Evolutionary conservation across 164 flowering plant genomes (phyloP).

Genomic region (Aristolochia contorta): DNA sequence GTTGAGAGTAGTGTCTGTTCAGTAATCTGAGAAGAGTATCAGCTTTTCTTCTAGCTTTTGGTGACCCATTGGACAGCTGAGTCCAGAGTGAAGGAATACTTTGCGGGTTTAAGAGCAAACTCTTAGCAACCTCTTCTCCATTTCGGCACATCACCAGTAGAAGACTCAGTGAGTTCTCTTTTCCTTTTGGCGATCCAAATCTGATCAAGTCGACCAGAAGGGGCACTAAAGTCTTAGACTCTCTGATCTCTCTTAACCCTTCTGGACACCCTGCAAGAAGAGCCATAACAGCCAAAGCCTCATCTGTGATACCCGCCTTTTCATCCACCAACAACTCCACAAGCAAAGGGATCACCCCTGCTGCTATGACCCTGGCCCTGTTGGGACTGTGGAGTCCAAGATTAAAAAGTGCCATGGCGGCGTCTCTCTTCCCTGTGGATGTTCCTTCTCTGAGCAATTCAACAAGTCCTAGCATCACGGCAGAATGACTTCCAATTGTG

Average conservation of each 20-base stretch:
- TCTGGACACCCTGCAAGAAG: constrained; percentile 34
- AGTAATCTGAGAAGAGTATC: constrained; percentile 62
- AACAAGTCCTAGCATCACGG: constrained; percentile 50
- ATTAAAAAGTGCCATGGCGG: constrained; percentile 60
- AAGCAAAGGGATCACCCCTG: constrained; percentile 59
- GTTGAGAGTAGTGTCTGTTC: constrained; percentile 43
- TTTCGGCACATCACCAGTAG: constrained; percentile 60
- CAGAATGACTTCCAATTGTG: constrained; percentile 43
- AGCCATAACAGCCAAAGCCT: constrained; percentile 47
- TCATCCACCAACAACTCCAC: constrained; percentile 45
- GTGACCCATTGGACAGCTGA: constrained; percentile 42
- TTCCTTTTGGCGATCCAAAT: constrained; percentile 62
- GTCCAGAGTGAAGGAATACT: constrained; percentile 54
- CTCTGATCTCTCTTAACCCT: constrained; percentile 45
- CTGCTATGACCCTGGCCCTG: constrained; percentile 28
- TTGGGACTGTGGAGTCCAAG: constrained; percentile 42
- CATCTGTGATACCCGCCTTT: constrained; percentile 63
- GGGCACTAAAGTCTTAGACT: constrained; percentile 31
- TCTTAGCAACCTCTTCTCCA: constrained; percentile 45
- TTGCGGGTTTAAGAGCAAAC: constrained; percentile 40
- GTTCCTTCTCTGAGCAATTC: constrained; percentile 56
- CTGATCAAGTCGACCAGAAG: constrained; percentile 49
- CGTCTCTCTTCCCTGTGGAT: constrained; percentile 60
- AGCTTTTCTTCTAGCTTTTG: constrained; percentile 57
- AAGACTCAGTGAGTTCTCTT: constrained; percentile 54